These are phyloP conservation scores for Diplodia sapinea DNA, from an alignment of 2,329 filamentous ascomycete species.

Conservation along the genomic window DNA sequence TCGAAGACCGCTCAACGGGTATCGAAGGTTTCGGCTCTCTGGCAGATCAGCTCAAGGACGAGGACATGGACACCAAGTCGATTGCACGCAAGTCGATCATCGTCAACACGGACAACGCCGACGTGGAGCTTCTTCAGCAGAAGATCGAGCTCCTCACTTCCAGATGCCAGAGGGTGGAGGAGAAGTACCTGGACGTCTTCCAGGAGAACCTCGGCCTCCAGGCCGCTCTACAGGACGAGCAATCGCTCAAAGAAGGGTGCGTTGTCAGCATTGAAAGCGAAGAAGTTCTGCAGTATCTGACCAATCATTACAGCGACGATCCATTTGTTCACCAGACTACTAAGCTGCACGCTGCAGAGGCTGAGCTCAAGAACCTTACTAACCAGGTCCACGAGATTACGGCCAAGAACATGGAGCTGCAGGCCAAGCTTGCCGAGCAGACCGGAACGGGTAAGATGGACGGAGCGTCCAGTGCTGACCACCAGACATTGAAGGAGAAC, in stretches of 20 bases:
- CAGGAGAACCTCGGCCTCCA: conserved; percentile 49
- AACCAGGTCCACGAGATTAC: conserved; percentile 31
- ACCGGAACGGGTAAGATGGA: conserved; percentile 28
- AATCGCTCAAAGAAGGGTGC: conserved; percentile 39
- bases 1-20: conserved; percentile 38
- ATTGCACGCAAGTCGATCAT: conserved; percentile 22
- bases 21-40: conserved; percentile 40
- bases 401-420: conserved; percentile 32
- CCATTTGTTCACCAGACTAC: conserved; percentile 49
- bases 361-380: conserved; percentile 35
- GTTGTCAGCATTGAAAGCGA: conserved; percentile 34
- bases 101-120: conserved; percentile 28
- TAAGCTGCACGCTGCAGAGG: conserved; percentile 45
- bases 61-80: conserved; percentile 16
- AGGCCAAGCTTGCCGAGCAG: conserved; percentile 27
- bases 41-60: conserved; percentile 47
- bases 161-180: conserved; percentile 46
- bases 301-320: conserved; percentile 25
- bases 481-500: conserved; percentile 42
- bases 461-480: conserved; percentile 41
- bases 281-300: conserved; percentile 14
- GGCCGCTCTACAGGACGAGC: conserved; percentile 45
- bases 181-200: conserved; percentile 50
- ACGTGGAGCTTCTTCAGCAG: conserved; percentile 47
- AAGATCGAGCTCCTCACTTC: conserved; percentile 48